Conservation (phyloP, 208 protist species). For the Wallacemonas sp. region DNA sequence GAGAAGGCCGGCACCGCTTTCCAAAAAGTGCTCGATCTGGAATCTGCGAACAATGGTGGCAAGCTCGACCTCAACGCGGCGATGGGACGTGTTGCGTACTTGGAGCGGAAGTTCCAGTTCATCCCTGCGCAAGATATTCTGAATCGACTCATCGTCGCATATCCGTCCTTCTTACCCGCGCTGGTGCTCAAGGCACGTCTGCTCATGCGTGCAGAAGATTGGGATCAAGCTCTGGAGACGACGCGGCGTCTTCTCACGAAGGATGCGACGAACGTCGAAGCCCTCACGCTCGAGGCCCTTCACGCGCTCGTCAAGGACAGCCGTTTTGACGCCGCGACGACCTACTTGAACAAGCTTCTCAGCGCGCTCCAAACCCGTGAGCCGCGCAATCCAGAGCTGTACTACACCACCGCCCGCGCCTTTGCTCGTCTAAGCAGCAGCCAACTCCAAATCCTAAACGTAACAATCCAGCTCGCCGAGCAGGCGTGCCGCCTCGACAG, state of each 20-base stretch:
- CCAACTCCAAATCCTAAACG: constrained; percentile 56
- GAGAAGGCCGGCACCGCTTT: constrained; percentile 85
- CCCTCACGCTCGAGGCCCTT: constrained; percentile 65
- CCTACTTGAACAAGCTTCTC: constrained; percentile 61
- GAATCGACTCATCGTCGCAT: constrained; percentile 73
- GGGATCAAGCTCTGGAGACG: constrained; percentile 90
- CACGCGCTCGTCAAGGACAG: constrained; percentile 83
- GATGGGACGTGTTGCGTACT: constrained; percentile 79
- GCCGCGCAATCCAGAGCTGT: constrained; percentile 78
- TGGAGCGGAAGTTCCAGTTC: constrained; percentile 85
- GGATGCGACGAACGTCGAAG: constrained; percentile 81
- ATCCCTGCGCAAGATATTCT: constrained; percentile 77
- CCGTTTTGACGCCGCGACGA: constrained; percentile 52
- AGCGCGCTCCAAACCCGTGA: constrained; percentile 65
- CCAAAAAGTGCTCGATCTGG: constrained; percentile 56
- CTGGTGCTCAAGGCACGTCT: constrained; percentile 84
- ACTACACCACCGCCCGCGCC: constrained; percentile 62
- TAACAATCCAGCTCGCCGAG: constrained; percentile 73
- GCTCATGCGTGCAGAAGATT: constrained; percentile 91
- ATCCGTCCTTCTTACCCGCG: constrained; percentile 62
- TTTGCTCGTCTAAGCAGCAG: constrained; percentile 72
- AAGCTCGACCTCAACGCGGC: constrained; percentile 77
- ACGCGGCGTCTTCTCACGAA: constrained; percentile 78
- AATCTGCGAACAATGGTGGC: constrained; percentile 26
- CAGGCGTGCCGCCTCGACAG: constrained; percentile 50